Evolutionary conservation across 2,329 filamentous ascomycete species (phyloP), one percentile per base, ranked within the genome.

Genomic region (Fusarium sp.): DNA sequence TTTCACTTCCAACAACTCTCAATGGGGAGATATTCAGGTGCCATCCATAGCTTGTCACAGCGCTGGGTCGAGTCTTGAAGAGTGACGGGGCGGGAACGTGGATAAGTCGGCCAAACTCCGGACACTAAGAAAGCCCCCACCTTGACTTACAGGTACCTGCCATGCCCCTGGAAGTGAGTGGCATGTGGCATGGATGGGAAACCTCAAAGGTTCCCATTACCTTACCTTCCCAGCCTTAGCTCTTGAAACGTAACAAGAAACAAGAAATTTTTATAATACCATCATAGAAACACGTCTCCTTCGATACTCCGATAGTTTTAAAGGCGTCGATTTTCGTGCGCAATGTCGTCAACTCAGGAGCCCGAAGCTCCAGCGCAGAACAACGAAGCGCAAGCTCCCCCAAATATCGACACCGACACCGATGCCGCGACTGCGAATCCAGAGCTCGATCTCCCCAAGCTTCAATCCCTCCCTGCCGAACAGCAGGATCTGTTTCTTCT

Each of bases 401-500:
- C 31, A 4, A 17, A 33, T 14, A 33, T 76, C 63, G 72, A 79
- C 71, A 71, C 80, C 59, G 80, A 80, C 31, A 33, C 76, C 63
- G 71, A 79, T 70, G 71, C 80, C 59, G 80, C 80, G 66, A 82
- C 79, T 69, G 79, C 83, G 62, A 90, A 88, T 75, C 90, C 90
- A 49, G 92, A 97, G 83, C 91, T 99, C 78, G 94, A 99, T 77
- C 82, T 97, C 71, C 83, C 90, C 74, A 97, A 97, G 84, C 89
- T 99, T 46, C 91, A 97, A 79, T 87, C 92, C 51, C 88, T 98
- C 45, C 93, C 95, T 41, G 89, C 92, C 53, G 96, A 99, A 81
- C 96, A 99, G 79, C 96, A 99, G 80, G 94, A 97, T 75, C 88
- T 99, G 14, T 96, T 96, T 79, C 87, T 99, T 66, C 85, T 99